phyloP scores from a whole-genome alignment of 768 basidiomycete species.

The Boletellus emodensis region DNA sequence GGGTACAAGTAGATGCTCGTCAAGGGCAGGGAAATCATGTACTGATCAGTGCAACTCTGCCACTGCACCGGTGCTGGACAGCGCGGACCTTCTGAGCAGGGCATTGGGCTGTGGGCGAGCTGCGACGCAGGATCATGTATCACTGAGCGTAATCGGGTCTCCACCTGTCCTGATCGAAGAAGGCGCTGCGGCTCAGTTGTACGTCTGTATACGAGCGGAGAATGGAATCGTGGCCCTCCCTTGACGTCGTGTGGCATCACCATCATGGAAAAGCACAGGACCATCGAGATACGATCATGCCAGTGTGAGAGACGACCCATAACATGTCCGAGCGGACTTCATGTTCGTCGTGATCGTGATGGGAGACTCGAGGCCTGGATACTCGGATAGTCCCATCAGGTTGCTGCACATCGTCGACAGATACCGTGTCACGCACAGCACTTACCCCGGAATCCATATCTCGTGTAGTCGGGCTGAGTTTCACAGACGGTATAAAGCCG shows the following conservation, averaged over 20 bases:
- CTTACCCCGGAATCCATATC: slow-evolving; percentile 5
- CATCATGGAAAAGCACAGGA: slow-evolving; percentile 18
- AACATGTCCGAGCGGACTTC: slow-evolving; percentile 2
- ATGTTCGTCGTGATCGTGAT: slow-evolving; percentile 19
- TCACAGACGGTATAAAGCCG: slow-evolving; percentile 21
- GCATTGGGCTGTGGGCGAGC: slow-evolving; percentile 22
- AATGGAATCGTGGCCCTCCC: slow-evolving; percentile 21
- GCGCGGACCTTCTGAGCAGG: slow-evolving; percentile 10
- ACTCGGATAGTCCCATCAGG: slow-evolving; percentile 16
- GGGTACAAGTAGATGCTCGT: not conserved
- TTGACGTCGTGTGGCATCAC: slow-evolving; percentile 1
- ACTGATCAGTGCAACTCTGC: not conserved
- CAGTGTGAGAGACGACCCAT: slow-evolving; percentile 22
- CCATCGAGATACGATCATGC: slow-evolving; percentile 6
- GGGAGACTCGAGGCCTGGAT: slow-evolving; percentile 16
- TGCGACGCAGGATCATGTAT: slow-evolving; percentile 17
- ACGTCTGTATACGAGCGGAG: slow-evolving; percentile 14
- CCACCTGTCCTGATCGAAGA: slow-evolving; percentile 20
- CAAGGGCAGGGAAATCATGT: slow-evolving; percentile 4
- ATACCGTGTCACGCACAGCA: slow-evolving; percentile 10
- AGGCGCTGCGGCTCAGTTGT: slow-evolving; percentile 19
- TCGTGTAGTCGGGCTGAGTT: slow-evolving; percentile 13
- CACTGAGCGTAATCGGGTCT: slow-evolving; percentile 16
- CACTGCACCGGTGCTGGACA: slow-evolving; percentile 6
- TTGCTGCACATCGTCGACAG: slow-evolving; percentile 7